Evolutionary conservation across 1,284 basidiomycete species (phyloP), one percentile per base, ranked within the genome.

Genomic region (Amylostereum areolatum): DNA sequence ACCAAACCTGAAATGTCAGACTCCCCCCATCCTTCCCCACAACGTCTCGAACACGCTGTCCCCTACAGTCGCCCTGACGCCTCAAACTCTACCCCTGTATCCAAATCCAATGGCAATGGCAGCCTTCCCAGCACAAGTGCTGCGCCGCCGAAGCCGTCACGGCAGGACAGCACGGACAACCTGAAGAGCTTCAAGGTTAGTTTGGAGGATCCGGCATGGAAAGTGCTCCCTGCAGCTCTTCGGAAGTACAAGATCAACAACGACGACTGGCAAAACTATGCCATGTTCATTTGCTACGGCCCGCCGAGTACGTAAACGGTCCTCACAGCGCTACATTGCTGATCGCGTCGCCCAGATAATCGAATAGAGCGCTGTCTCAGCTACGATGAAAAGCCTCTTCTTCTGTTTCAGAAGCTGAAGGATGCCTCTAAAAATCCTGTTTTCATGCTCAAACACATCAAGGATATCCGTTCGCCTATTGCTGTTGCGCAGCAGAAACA

Each of bases 181-280:
- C 71, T 90, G 55, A 90, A 90, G 72, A 89, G 85, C 62, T 91
- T 91, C 75, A 91, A 91, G 67, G 88, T 91, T 56, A 89, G 91
- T 55, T 68, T 99, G 53, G 96, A 99, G 53, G 97, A 99, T 66
- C 96, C 97, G 0, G 97, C 95, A 49, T 96, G 91, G 86, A 97
- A 97, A 63, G 96, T 99, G 12, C 73, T 99, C 12, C 96, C 97
- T 0, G 95, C 96, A 0, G 97, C 97, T 12, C 74, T 99, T 56
- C 97, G 97, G 72, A 98, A 98, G 69, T 99, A 99, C 70, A 93
- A 93, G 65, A 98, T 99, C 69, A 88, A 95, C 63, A 95, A 95
- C 63, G 97, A 99, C 59, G 95, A 94, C 66, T 99, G 96, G 95
- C 88, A 92, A 73, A 89, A 92, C 62, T 99, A 99, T 71, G 97